Evolutionary conservation across 139 green algal species (phyloP).

Genomic region (Zygnema circumcarinatum): DNA sequence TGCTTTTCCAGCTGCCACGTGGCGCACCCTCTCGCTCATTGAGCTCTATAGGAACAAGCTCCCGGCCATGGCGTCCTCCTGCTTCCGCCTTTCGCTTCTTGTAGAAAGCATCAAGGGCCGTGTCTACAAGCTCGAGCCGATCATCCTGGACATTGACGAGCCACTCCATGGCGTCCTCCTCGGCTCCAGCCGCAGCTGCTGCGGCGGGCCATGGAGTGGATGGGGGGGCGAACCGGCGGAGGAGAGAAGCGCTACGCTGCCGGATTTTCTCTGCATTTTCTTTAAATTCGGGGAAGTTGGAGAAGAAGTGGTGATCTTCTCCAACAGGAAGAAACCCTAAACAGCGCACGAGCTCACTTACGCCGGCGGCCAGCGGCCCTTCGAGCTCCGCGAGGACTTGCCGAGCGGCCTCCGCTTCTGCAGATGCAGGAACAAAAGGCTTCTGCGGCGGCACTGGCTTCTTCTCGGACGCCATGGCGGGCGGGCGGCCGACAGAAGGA

Average conservation of each 20-base stretch:
- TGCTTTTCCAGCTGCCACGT: neutral
- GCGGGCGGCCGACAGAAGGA: too few species aligned
- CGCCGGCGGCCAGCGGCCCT: neutral
- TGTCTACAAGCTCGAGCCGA: slow-evolving; percentile 40
- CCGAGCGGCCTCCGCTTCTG: neutral
- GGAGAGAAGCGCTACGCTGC: neutral
- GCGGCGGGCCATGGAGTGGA: neutral
- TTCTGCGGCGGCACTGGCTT: too few species aligned
- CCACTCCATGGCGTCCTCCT: slow-evolving; percentile 32
- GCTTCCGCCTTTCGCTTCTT: neutral
- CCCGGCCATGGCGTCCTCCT: neutral
- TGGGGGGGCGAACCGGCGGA: slow-evolving; percentile 4
- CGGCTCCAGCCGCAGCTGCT: slow-evolving; percentile 19
- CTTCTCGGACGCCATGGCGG: too few species aligned
- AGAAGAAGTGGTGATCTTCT: slow-evolving; percentile 56
- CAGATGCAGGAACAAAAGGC: too few species aligned
- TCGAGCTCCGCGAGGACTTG: neutral
- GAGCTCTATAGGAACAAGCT: neutral
- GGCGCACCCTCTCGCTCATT: neutral
- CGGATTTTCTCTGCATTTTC: neutral
- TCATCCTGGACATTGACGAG: slow-evolving; percentile 31
- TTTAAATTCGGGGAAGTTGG: slow-evolving; percentile 44
- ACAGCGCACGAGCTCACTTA: neutral
- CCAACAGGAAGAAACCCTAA: slow-evolving; percentile 9
- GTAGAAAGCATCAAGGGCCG: slow-evolving; percentile 20